Conservation (phyloP, 306 rosid genomes). For the Mucuna pruriens region DNA sequence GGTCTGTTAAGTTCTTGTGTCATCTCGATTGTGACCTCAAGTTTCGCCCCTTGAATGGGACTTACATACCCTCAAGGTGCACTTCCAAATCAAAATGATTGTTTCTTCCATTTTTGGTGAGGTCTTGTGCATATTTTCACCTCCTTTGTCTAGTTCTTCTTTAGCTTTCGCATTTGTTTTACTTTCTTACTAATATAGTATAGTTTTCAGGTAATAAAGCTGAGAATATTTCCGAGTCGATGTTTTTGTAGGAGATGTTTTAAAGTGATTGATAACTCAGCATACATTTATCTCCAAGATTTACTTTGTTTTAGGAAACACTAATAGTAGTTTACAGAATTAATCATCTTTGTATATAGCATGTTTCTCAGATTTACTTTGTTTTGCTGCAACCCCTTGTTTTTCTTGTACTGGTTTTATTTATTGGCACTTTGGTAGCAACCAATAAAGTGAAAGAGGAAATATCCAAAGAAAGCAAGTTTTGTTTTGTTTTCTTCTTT, state of each 20-base stretch:
- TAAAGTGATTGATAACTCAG: not conserved
- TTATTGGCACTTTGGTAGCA: not conserved
- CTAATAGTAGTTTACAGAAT: not conserved
- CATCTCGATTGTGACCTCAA: conserved; percentile 63
- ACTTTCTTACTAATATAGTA: not conserved
- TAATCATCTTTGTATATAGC: not conserved
- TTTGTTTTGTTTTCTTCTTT: no score
- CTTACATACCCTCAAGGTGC: conserved; percentile 58
- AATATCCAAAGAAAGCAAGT: not conserved
- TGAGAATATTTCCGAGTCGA: not conserved
- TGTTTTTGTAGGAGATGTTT: conserved; percentile 6
- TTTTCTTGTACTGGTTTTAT: not conserved
- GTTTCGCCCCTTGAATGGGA: conserved; percentile 65
- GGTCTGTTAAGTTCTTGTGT: conserved; percentile 62
- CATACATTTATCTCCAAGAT: not conserved
- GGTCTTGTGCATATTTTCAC: not conserved
- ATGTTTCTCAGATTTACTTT: not conserved
- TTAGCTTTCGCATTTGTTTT: not conserved
- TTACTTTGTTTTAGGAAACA: not conserved
- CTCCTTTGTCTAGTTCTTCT: not conserved
- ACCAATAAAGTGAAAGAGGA: not conserved
- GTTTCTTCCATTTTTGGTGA: conserved; percentile 16
- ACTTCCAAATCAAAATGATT: conserved; percentile 67
- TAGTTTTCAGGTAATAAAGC: conserved; percentile 33
- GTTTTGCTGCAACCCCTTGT: not conserved